Evolutionary conservation across 75 land plant genomes (phyloP).

Genomic region (Selaginella moellendorffii): DNA sequence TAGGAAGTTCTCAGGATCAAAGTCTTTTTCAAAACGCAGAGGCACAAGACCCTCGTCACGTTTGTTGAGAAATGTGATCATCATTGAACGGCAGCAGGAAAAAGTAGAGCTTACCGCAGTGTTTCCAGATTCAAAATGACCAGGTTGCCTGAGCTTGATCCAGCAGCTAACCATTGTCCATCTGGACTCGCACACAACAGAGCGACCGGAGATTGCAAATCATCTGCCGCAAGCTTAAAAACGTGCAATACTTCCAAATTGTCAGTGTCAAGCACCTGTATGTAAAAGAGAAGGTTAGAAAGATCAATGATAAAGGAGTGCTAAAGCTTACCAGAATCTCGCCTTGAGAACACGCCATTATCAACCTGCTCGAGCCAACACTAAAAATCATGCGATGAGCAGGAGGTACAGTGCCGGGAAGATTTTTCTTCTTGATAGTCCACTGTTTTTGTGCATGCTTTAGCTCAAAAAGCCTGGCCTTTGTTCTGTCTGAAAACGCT

Average conservation of each 20-base stretch:
- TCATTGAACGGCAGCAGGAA: not conserved
- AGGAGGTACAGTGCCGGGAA: slow-evolving; percentile 46
- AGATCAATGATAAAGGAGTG: slow-evolving; percentile 23
- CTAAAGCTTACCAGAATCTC: slow-evolving; percentile 10
- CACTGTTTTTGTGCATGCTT: slow-evolving; percentile 24
- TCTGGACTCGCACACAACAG: slow-evolving; percentile 70
- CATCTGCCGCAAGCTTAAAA: slow-evolving; percentile 20
- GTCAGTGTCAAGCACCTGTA: slow-evolving; percentile 61
- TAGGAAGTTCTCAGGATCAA: slow-evolving; percentile 4
- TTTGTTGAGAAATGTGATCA: not conserved
- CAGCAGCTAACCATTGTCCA: slow-evolving; percentile 91
- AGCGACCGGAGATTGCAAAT: slow-evolving; percentile 46
- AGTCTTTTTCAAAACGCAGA: too few species aligned
- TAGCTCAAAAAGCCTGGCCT: slow-evolving; percentile 49
- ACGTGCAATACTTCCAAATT: slow-evolving; percentile 31
- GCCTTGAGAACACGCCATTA: slow-evolving; percentile 31
- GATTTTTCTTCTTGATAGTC: slow-evolving; percentile 35
- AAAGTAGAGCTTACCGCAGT: slow-evolving; percentile 31
- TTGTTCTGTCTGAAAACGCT: slow-evolving; percentile 63
- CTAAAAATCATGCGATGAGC: slow-evolving; percentile 75
- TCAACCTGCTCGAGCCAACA: slow-evolving; percentile 43
- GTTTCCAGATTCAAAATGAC: slow-evolving; percentile 73
- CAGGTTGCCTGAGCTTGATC: slow-evolving; percentile 65
- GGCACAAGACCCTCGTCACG: not conserved
- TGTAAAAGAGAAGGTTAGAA: not conserved